Evolutionary conservation across 176 grass and related monocot genomes (phyloP), one percentile per base, ranked within the genome.

Genomic region (Cocos nucifera): DNA sequence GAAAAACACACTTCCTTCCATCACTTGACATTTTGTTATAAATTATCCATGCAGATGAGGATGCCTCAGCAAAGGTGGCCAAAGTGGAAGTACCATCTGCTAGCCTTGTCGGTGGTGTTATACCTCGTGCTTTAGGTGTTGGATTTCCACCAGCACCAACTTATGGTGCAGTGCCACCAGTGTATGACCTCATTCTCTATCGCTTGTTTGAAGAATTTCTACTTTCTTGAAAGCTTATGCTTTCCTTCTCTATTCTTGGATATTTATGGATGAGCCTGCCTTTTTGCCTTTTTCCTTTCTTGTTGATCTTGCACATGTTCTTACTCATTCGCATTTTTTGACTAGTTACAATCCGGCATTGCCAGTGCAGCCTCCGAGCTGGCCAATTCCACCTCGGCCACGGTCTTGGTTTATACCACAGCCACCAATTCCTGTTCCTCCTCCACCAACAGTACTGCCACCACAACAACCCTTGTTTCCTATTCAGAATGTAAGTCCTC

Each of bases 281-380:
- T 30, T 12, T 10, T 35, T 44, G 0, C 10, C 10, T 44, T 44
- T 44, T 44, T 35, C 26, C 17, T 61, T 29, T 19, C 3, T 32
- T 30, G n/a, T 61, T 32, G 12, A 61, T 61, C 7, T 19, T 44
- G 35, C 10, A 44, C 10, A 14, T 9, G 35, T 12, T 44, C 35
- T 44, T 12, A 44, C 35, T 10, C 59, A 3, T 54, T 61, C 67
- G 51, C 15, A 19, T 60, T 71, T 66, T 66, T 19, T 64, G 69
- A n/a, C 49, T 82, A 98, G 94, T 26, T 98, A 83, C 61, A 98
- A 89, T 80, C 88, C 76, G 9, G 81, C 84, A 69, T 69, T 98
- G 73, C 72, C 68, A 65, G 70, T 65, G 19, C 79, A 74, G 3
- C 82, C 76, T 78, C 82, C 79, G 0, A 25, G 74, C 57, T 98